Evolutionary conservation across 768 basidiomycete genomes (phyloP).

Genomic region (Rhizopogon sp.): DNA sequence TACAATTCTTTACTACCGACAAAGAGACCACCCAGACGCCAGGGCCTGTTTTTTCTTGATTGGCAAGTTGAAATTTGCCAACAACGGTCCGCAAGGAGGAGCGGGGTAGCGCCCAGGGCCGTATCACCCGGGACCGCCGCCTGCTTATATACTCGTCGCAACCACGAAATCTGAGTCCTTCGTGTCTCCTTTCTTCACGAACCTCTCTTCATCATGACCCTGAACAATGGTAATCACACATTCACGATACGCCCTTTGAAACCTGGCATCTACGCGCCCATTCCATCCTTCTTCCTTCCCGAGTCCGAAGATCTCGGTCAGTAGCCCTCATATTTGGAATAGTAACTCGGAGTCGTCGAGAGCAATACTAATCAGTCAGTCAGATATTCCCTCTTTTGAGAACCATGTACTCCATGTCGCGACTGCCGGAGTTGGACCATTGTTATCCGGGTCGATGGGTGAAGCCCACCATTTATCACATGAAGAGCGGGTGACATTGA

Average conservation of each 20-base stretch:
- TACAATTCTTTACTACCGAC: neutral
- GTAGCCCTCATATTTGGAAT: constrained; percentile 17
- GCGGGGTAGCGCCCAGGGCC: neutral
- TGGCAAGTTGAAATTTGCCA: neutral
- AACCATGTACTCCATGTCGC: constrained; percentile 62
- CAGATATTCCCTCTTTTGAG: constrained; percentile 64
- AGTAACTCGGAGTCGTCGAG: constrained; percentile 12
- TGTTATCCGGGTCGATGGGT: constrained; percentile 81
- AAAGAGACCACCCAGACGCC: too few species aligned
- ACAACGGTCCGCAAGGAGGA: constrained; percentile 1
- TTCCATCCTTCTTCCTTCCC: constrained; percentile 79
- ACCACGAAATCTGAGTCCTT: neutral
- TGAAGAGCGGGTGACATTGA: constrained; percentile 59
- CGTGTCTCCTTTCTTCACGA: neutral
- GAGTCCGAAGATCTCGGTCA: constrained; percentile 79
- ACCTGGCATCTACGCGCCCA: constrained; percentile 79
- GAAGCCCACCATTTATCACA: constrained; percentile 75
- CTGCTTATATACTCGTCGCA: constrained; percentile 11
- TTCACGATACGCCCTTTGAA: constrained; percentile 49
- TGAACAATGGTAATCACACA: constrained; percentile 17
- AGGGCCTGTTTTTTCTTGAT: neutral
- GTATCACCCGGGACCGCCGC: neutral
- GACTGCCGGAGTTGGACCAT: constrained; percentile 60
- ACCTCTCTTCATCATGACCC: constrained; percentile 30
- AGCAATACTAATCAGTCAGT: constrained; percentile 3